A percentile compares a stretch with the other conserved stretches of the same genome.
phyloP scores from a whole-genome alignment of 805 yeast genomes.

The Scheffersomyces stipitis region DNA sequence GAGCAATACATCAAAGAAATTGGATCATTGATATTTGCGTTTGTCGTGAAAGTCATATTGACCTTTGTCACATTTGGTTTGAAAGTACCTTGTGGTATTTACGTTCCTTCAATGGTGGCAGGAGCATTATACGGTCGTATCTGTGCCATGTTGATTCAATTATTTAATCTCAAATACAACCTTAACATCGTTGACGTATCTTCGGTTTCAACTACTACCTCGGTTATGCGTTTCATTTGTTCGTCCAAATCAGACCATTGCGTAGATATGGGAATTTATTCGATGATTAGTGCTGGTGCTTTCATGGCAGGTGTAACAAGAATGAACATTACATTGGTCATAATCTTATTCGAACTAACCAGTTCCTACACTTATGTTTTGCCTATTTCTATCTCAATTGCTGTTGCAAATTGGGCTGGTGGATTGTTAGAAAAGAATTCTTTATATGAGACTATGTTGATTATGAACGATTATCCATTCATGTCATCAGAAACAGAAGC shows the following conservation, averaged over 20 bases:
- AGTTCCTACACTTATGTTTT: slow-evolving; percentile 56
- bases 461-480: slow-evolving; percentile 53
- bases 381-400: slow-evolving; percentile 55
- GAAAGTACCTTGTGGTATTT: slow-evolving; percentile 60
- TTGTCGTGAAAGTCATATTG: slow-evolving; percentile 43
- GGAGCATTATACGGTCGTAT: slow-evolving; percentile 61
- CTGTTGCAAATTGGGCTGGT: slow-evolving; percentile 60
- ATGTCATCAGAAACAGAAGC: slow-evolving; percentile 43
- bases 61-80: slow-evolving; percentile 58
- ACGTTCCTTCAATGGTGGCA: slow-evolving; percentile 63
- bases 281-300: slow-evolving; percentile 56
- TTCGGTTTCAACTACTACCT: neutral
- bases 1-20: slow-evolving; percentile 31
- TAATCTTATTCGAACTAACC: slow-evolving; percentile 53
- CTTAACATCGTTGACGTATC: slow-evolving; percentile 1
- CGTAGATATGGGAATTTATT: slow-evolving; percentile 50
- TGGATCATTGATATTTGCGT: slow-evolving; percentile 36
- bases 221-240: slow-evolving; percentile 14
- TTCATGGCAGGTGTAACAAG: slow-evolving; percentile 59
- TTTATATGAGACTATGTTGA: slow-evolving; percentile 48
- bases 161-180: slow-evolving; percentile 22
- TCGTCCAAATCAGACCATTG: slow-evolving; percentile 17
- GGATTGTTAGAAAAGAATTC: slow-evolving; percentile 50
- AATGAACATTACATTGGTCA: slow-evolving; percentile 53
- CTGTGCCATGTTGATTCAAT: slow-evolving; percentile 45